Base-by-base conservation (phyloP, 2,329 filamentous ascomycete genomes). In the Calonectria honghensis region DNA sequence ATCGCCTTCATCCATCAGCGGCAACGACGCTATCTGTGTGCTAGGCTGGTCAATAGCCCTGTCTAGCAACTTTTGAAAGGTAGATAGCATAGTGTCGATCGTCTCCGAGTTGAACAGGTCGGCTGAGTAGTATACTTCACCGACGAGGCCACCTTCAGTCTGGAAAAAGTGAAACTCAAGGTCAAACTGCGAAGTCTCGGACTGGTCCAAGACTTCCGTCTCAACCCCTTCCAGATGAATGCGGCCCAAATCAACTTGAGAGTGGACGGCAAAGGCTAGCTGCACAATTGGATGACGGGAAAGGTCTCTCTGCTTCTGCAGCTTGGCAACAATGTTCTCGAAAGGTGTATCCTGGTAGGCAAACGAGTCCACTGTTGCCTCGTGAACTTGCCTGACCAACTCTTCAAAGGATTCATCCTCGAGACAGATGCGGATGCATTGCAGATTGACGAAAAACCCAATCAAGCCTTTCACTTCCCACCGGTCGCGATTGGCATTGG, bases 401-500 rank as follows among this genome's bases (percentile, higher is more conserved):
- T 61, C 31, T 29, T 61, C 57, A 61, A 61, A 61, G 7, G 57
- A 39, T n/a, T 75, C 48, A 0, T 77, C 72, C 18, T 75, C 69
- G 6, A 79, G n/a, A 7, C 45, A 54, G 14, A 78, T 68, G 2
- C 79, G 68, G 6, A 80, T 52, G 51, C 78, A 80, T 59, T 80
- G 78, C 32, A 75, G 66, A 65, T 79, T 79, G 51, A 80, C 79
- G 31, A 81, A 81, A 73, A 81, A 81, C 0, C 79, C 79, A 54
- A 80, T 73, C 24, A 80, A 67, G n/a, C 78, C 66, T 54, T 76
- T 70, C 3, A 80, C 20, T 24, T 80, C 75, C 48, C 72, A 59
- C 6, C 61, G 57, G 16, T 78, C 70, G 2, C 78, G 72, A 45
- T 79, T 79, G 4, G 78, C 77, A 57, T 74, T 79, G 3, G 75